Base-by-base conservation (phyloP, 352 stramenopile genomes). In the Phytophthora sp. region DNA sequence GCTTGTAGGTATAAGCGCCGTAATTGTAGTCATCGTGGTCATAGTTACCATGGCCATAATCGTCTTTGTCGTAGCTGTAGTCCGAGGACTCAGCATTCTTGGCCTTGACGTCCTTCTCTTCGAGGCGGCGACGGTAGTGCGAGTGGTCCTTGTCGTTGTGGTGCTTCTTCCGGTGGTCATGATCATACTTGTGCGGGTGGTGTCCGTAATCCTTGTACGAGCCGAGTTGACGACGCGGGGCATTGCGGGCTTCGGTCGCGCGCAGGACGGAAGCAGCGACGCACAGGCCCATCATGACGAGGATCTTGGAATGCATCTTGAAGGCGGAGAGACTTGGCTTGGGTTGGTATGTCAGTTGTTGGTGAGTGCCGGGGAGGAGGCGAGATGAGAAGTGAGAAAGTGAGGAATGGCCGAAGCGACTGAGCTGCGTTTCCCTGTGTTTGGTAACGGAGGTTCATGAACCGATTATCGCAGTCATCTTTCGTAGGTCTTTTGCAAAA, bases 291-390 rank as follows among this genome's bases (percentile, higher is more conserved):
- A 69, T n/a, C 7, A 68, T 13, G 49, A 35, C 30, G 18, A 73
- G 36, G 3, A 57, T 16, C 44, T 69, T 73, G 27, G 58, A 64
- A 44, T 69, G 58, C 52, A 73, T 73, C 42, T 38, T 56, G 46
- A 5, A 12, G 42, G 21, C 13, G 35, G 15, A 16, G n/a, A 26
- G 7, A 9, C 15, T 20, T 21, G n/a, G n/a, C 16, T 46, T 31
- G 21, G 11, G 6, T 46, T 35, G 8, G 39, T n/a, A 12, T n/a
- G 18, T 24, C 38, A n/a, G 38, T 45, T 12, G 18, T 49, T 39
- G 35, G 39, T 21, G 41, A 39, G 39, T 61, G 53, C 9, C n/a
- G 18, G 11, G 26, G 9, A 60, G 29, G 52, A 54, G 30, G 58
- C 58, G 21, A 59, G 57, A 36, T 36, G 26, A 27, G 35, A 66